Evolutionary conservation across 2,329 filamentous ascomycete genomes (phyloP).

Genomic region (Penicillium psychrosexuale): DNA sequence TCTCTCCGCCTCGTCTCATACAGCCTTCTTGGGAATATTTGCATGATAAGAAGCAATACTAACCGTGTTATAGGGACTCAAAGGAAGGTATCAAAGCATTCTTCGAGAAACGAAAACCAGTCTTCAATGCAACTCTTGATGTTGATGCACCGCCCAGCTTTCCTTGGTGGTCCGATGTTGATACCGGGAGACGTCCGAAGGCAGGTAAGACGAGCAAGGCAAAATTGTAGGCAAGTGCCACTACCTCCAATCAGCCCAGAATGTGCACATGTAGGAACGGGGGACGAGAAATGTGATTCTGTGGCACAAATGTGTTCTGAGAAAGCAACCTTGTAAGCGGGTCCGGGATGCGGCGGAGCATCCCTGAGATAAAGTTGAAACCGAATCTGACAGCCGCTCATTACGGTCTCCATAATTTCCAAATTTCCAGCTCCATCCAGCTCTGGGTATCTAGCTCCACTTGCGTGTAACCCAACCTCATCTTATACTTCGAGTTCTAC

Average conservation of each 20-base stretch:
- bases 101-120: conserved; percentile 6
- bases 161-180: conserved; percentile 9
- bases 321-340: background rate
- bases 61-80: conserved; percentile 2
- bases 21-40: background rate
- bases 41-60: background rate
- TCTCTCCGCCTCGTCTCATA: too few relatives aligned
- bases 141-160: conserved; percentile 3
- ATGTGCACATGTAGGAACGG: too few relatives aligned
- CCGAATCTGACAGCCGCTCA: background rate
- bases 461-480: background rate
- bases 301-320: background rate
- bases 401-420: background rate
- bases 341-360: background rate
- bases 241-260: background rate
- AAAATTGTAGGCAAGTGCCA: background rate
- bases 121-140: conserved; percentile 1
- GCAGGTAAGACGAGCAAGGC: background rate
- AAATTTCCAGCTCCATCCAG: background rate
- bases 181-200: background rate
- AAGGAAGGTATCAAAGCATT: conserved; percentile 2
- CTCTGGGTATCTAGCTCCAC: background rate
- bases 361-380: background rate
- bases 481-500: background rate
- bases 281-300: too few relatives aligned